Evolutionary conservation across 345 rosid genomes (phyloP).

Genomic region (Citrus hindsii): DNA sequence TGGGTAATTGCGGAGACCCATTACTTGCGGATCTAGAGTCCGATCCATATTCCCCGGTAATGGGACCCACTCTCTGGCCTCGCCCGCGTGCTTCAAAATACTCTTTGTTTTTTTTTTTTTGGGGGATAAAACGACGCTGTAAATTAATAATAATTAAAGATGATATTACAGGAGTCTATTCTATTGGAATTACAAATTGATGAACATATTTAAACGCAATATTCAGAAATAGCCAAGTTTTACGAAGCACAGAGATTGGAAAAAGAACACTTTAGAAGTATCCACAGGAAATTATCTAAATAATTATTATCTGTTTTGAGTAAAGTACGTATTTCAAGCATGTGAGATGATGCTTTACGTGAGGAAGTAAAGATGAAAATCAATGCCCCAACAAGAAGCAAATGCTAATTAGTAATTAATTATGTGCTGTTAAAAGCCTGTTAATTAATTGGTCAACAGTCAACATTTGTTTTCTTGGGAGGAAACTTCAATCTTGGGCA

Average conservation of each 20-base stretch:
- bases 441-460: no score
- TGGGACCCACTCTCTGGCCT: background rate
- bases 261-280: background rate
- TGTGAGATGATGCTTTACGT: background rate
- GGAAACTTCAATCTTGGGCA: background rate
- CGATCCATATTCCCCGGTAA: background rate
- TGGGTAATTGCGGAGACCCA: background rate
- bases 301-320: background rate
- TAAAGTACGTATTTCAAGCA: background rate
- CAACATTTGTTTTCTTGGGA: background rate
- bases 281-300: background rate
- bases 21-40: background rate
- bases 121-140: no score
- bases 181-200: no score
- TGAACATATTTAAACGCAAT: background rate
- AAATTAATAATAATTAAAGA: no score
- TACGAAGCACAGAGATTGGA: background rate
- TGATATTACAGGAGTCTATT: no score
- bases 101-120: no score
- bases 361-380: background rate
- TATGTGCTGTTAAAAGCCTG: no score
- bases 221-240: no score
- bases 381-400: background rate
- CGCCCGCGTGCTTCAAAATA: no score
- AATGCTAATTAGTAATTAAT: background rate